Base-by-base conservation (phyloP, 2,329 filamentous ascomycete genomes). In the Clonostachys rosea region DNA sequence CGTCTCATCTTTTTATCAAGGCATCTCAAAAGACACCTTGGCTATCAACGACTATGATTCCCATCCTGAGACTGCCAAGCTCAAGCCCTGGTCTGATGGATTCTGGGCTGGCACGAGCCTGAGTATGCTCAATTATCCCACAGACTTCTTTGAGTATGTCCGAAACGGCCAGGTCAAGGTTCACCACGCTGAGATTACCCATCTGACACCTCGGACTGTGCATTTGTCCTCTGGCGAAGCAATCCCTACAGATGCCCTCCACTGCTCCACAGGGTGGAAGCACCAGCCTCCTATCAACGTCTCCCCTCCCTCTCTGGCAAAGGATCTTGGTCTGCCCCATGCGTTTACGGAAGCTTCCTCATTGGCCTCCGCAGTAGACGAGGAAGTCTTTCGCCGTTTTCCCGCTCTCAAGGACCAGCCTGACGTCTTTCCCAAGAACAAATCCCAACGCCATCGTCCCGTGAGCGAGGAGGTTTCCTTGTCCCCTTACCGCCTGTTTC, bases 241-340 rank as follows among this genome's bases (percentile, higher is more conserved):
- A 0, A 45, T 80, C 2, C 52, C 65, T 1, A 61, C 72, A 0
- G 74, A 80, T 49, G 70, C 66, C 0, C 52, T 82, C 1, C 61
- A 80, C 8, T 77, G 71, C 49, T 68, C 70, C 2, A 81, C 78
- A 0, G 78, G 78, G 2, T 81, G 76, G 77, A 67, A 70, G 45
- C 64, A 68, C 45, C 60, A 63, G 13, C 65, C 70, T 0, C 59
- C 70, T 0, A 60, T 81, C 45, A 34, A 47, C 4, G 18, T 20
- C 18, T 20, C 18, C 18, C 18, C 18, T 20, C 4, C 18, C 18
- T 20, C 18, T 20, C 18, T 20, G 18, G 18, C 18, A 20, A 20
- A 20, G 5, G 18, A 20, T 20, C 47, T 57, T 7, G 54, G 54
- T 3, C 56, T 58, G 14, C 49, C 54, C 1, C n/a, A 24, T 5